These are phyloP conservation scores for Cajanus cajan DNA, from an alignment of 306 rosid genomes.

Conservation along the genomic window DNA sequence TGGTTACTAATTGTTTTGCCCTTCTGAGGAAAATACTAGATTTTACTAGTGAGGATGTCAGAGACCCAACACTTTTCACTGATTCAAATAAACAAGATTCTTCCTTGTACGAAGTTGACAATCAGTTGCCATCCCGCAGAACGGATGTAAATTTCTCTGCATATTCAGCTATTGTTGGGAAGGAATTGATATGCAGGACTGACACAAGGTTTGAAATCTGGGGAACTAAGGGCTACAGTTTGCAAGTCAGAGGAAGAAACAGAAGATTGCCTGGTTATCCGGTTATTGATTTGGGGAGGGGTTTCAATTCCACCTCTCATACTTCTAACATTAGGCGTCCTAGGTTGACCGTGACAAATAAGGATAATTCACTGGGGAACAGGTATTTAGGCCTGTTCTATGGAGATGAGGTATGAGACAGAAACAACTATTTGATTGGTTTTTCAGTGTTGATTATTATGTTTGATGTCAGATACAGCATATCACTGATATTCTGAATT, in stretches of 20 bases:
- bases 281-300: conserved; percentile 60
- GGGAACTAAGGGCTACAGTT: conserved; percentile 82
- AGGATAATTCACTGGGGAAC: conserved; percentile 53
- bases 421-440: neutral
- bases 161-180: conserved; percentile 76
- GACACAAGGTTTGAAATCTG: conserved; percentile 86
- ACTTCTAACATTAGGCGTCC: conserved; percentile 34
- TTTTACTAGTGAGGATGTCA: conserved; percentile 63
- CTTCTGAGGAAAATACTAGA: conserved; percentile 81
- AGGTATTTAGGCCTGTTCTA: conserved; percentile 69
- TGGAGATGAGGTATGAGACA: conserved; percentile 76
- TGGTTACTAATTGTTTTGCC: conserved; percentile 91
- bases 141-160: conserved; percentile 84
- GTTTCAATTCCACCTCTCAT: conserved; percentile 53
- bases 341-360: conserved; percentile 29
- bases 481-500: conserved; percentile 34
- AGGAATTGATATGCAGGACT: conserved; percentile 69
- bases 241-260: conserved; percentile 82
- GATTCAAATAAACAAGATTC: conserved; percentile 55
- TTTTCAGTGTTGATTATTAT: neutral
- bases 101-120: conserved; percentile 61
- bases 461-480: neutral
- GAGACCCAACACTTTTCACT: conserved; percentile 83
- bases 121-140: conserved; percentile 84
- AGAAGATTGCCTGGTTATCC: conserved; percentile 85